Conservation (phyloP, 1,284 basidiomycete species). For the Cystobasidium slooffiae region DNA sequence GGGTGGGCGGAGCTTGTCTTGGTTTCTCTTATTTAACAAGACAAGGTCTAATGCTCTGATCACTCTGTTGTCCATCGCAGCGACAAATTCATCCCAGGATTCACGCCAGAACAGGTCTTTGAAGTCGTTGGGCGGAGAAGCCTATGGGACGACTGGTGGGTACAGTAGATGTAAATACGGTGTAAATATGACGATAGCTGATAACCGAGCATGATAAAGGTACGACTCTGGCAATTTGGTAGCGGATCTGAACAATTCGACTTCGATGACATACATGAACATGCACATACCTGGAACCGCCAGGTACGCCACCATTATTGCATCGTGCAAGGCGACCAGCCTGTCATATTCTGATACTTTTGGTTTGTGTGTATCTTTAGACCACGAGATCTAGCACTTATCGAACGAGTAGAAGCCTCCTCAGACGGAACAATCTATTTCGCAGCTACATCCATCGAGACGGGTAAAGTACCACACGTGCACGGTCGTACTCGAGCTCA, state of each 20-base stretch:
- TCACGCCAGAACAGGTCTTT: conserved; percentile 51
- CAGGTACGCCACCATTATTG: conserved; percentile 33
- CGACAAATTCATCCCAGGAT: conserved; percentile 50
- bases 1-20: conserved; percentile 42
- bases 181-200: neutral
- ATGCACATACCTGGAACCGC: conserved; percentile 52
- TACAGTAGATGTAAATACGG: neutral
- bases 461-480: conserved; percentile 50
- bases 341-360: too few relatives aligned
- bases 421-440: conserved; percentile 52
- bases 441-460: conserved; percentile 53
- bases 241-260: conserved; percentile 51
- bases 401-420: conserved; percentile 51
- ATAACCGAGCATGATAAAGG: conserved; percentile 27
- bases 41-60: neutral
- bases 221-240: conserved; percentile 53
- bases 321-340: too few relatives aligned
- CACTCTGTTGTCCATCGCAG: neutral
- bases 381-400: conserved; percentile 52
- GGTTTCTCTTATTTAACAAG: conserved; percentile 18
- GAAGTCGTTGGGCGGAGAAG: conserved; percentile 51
- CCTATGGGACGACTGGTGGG: conserved; percentile 53
- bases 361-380: too few relatives aligned
- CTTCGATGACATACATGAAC: conserved; percentile 53
- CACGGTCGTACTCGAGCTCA: conserved; percentile 51